A percentile compares a stretch with the other conserved stretches of the same genome.
These are phyloP conservation scores for Pleurostoma richardsiae DNA, from an alignment of 2,329 filamentous ascomycete genomes.

Conservation along the genomic window DNA sequence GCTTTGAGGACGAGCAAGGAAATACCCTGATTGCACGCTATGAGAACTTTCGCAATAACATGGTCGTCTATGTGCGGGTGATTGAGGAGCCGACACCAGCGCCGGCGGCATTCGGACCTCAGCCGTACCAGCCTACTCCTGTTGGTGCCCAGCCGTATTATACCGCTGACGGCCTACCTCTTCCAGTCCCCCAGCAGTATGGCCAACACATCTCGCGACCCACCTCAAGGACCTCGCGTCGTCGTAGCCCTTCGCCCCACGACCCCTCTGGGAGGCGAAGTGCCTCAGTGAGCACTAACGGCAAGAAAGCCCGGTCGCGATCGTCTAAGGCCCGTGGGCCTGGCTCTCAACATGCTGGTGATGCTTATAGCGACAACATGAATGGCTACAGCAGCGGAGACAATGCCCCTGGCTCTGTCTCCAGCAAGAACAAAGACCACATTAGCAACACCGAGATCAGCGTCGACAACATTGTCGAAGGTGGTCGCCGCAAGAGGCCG, in stretches of 20 bases:
- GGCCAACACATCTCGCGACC: constrained; percentile 62
- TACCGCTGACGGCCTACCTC: constrained; percentile 46
- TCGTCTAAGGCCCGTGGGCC: constrained; percentile 62
- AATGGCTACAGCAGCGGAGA: constrained; percentile 86
- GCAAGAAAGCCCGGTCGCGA: constrained; percentile 65
- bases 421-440: constrained; percentile 76
- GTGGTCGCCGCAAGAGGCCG: constrained; percentile 88
- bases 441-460: constrained; percentile 96
- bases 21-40: constrained; percentile 92
- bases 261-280: constrained; percentile 68
- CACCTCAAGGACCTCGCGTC: constrained; percentile 63
- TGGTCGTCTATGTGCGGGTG: constrained; percentile 88
- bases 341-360: constrained; percentile 42
- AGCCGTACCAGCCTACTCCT: constrained; percentile 46
- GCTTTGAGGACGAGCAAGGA: constrained; percentile 87
- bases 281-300: constrained; percentile 58
- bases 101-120: constrained; percentile 43
- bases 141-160: constrained; percentile 48
- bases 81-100: constrained; percentile 54
- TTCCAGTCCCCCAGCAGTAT: constrained; percentile 43
- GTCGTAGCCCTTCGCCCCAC: constrained; percentile 74
- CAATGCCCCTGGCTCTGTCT: constrained; percentile 69
- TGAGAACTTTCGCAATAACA: constrained; percentile 90
- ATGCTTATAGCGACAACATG: constrained; percentile 58
- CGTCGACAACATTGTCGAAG: constrained; percentile 96